phyloP scores from a whole-genome alignment of 2,329 filamentous ascomycete species.

The Curvularia sp. region DNA sequence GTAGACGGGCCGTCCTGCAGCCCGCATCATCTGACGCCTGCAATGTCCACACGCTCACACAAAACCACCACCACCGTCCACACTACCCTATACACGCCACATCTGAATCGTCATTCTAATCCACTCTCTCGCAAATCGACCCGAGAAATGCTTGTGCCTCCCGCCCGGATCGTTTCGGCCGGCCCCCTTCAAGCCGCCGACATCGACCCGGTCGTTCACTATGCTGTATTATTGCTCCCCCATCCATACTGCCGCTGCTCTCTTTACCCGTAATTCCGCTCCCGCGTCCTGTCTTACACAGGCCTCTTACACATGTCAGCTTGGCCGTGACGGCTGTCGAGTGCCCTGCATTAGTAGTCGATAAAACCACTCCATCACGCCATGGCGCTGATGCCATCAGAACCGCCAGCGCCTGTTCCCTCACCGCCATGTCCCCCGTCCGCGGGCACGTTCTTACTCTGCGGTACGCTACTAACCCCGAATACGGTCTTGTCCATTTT shows the following conservation, averaged over 20 bases:
- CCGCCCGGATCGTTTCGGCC: slow-evolving; percentile 8
- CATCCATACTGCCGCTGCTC: neutral
- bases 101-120: neutral
- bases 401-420: slow-evolving; percentile 8
- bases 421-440: slow-evolving; percentile 18
- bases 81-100: neutral
- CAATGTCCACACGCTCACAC: neutral
- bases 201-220: slow-evolving; percentile 1
- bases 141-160: slow-evolving; percentile 15
- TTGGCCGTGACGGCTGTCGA: slow-evolving; percentile 6
- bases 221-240: slow-evolving; percentile 8
- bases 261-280: slow-evolving; percentile 9
- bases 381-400: slow-evolving; percentile 16
- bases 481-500: slow-evolving; percentile 8
- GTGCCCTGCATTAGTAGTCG: slow-evolving; percentile 20
- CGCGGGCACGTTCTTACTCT: slow-evolving; percentile 1
- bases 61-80: neutral
- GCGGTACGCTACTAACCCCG: slow-evolving; percentile 3
- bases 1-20: neutral
- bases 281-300: neutral
- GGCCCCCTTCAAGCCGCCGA: slow-evolving; percentile 6
- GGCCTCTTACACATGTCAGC: slow-evolving; percentile 9
- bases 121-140: slow-evolving; percentile 8
- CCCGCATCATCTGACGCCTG: neutral
- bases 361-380: slow-evolving; percentile 16